phyloP scores from a whole-genome alignment of 1,284 basidiomycete species.

The Tilletia indica region DNA sequence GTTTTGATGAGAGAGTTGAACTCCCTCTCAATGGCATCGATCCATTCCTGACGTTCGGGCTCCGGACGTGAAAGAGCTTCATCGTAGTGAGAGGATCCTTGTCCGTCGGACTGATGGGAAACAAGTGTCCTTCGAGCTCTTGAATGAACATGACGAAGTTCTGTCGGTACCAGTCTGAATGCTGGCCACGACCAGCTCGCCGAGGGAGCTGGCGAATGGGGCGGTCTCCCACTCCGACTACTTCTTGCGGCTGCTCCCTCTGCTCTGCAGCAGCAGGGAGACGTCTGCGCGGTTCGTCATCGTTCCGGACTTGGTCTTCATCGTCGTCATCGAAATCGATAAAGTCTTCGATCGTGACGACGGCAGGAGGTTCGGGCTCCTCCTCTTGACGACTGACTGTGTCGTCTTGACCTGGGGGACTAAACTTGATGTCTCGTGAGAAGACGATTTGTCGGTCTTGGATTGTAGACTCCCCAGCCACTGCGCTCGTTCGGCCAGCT shows the following conservation, averaged over 20 bases:
- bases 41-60: conserved; percentile 38
- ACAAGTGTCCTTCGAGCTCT: not conserved
- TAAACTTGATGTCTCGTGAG: not conserved
- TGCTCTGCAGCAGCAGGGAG: not conserved
- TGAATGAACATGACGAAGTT: conserved; percentile 2
- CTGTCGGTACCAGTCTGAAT: conserved; percentile 6
- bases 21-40: conserved; percentile 52
- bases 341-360: not conserved
- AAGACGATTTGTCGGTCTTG: not conserved
- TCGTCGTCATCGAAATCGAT: not conserved
- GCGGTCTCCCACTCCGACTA: not conserved
- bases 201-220: not conserved
- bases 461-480: not conserved
- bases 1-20: conserved; percentile 40
- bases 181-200: not conserved
- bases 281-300: not conserved
- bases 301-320: not conserved
- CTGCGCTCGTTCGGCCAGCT: too few species aligned
- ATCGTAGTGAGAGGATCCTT: conserved; percentile 2
- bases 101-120: not conserved
- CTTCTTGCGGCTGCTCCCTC: not conserved
- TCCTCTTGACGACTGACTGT: not conserved
- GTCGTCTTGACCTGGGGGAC: not conserved
- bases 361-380: not conserved
- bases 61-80: not conserved